Conservation (phyloP, 2,329 filamentous ascomycete species). For the Helotiales sp. region DNA sequence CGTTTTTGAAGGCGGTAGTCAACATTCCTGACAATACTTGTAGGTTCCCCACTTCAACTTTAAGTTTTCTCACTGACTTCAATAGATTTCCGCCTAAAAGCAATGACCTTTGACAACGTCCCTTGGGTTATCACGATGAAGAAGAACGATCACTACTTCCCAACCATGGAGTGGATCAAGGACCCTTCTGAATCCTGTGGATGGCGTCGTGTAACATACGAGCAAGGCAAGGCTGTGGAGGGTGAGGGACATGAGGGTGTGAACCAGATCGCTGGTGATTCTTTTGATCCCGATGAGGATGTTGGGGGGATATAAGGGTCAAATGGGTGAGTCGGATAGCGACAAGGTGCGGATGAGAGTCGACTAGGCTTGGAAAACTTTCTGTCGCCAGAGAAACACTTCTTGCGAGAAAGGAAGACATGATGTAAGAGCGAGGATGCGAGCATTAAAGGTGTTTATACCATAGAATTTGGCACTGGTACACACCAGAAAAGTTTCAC, state of each 20-base stretch:
- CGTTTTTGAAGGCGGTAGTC: constrained; percentile 78
- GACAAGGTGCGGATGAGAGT: background rate
- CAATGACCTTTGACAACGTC: constrained; percentile 98
- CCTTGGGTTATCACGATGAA: constrained; percentile 99
- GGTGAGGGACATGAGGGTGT: constrained; percentile 49
- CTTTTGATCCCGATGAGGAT: constrained; percentile 27
- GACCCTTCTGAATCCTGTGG: constrained; percentile 58
- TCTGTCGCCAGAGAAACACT: too few species aligned
- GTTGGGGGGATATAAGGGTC: constrained; percentile 10
- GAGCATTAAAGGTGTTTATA: too few species aligned
- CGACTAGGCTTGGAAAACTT: too few species aligned
- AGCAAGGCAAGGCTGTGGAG: constrained; percentile 51
- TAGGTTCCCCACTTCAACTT: constrained; percentile 40
- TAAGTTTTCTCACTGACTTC: constrained; percentile 10
- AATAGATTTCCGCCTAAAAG: constrained; percentile 86
- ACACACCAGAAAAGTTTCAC: too few species aligned
- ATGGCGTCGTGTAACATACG: constrained; percentile 64
- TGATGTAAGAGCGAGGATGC: too few species aligned
- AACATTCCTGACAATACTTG: constrained; percentile 94
- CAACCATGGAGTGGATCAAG: constrained; percentile 69
- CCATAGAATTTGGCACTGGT: too few species aligned
- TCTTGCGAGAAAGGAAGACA: too few species aligned
- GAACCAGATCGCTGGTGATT: constrained; percentile 29
- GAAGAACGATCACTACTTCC: constrained; percentile 97
- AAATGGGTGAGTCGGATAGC: background rate